Conservation (phyloP, 805 yeast species). For the Barnettozyma pratensis region DNA sequence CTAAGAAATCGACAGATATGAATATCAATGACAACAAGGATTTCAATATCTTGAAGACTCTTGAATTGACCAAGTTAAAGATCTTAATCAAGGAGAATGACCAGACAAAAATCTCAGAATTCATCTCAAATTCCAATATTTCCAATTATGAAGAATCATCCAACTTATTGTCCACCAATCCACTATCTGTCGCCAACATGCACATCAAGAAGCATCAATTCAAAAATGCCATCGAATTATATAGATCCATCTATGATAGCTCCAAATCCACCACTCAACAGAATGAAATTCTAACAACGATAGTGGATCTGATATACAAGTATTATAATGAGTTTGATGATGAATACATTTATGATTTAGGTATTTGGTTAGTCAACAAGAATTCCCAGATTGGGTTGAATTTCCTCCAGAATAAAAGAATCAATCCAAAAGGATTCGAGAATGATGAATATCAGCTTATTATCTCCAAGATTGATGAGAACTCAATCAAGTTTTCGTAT, state of each 20-base stretch:
- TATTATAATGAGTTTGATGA: slow-evolving; percentile 1
- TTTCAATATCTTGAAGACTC: slow-evolving; percentile 11
- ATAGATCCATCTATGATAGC: background rate
- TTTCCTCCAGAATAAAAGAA: slow-evolving; percentile 6
- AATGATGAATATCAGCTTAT: slow-evolving; percentile 4
- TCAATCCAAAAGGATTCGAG: background rate
- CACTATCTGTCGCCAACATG: slow-evolving; percentile 6
- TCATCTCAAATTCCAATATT: slow-evolving; percentile 4
- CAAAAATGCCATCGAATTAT: slow-evolving; percentile 3
- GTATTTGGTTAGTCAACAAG: slow-evolving; percentile 6
- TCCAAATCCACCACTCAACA: background rate
- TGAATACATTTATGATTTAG: slow-evolving; percentile 4
- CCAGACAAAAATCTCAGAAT: slow-evolving; percentile 1
- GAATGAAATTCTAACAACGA: background rate
- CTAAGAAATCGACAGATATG: slow-evolving; percentile 9
- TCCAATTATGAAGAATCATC: slow-evolving; percentile 8
- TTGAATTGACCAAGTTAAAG: slow-evolving; percentile 15
- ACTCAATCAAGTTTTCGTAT: slow-evolving; percentile 5
- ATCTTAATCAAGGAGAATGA: slow-evolving; percentile 8
- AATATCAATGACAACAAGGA: slow-evolving; percentile 11
- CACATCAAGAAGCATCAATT: slow-evolving; percentile 6
- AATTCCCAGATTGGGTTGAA: slow-evolving; percentile 5
- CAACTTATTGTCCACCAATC: slow-evolving; percentile 1
- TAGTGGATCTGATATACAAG: slow-evolving; percentile 3
- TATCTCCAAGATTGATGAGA: slow-evolving; percentile 7